A percentile compares a stretch with the other conserved stretches of the same genome.
Evolutionary conservation across 2,329 filamentous ascomycete species (phyloP).

Genomic region (Ceratocystis harringtonii): DNA sequence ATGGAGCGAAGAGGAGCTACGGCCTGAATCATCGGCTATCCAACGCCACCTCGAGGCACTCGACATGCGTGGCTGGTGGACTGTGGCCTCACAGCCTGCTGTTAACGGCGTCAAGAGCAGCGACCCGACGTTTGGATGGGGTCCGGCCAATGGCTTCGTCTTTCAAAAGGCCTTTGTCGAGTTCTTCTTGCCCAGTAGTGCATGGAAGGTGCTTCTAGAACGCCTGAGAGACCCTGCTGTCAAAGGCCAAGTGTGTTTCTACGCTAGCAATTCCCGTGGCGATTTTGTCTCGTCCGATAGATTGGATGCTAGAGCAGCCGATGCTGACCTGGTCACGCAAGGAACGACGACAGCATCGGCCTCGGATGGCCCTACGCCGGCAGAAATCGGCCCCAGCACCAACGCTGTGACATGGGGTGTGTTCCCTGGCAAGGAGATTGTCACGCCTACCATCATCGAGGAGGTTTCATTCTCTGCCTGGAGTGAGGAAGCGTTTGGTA

Average conservation of each 20-base stretch:
- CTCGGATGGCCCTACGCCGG: conserved; percentile 19
- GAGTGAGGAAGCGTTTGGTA: conserved; percentile 89
- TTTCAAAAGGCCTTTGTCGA: conserved; percentile 99
- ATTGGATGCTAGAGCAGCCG: conserved; percentile 10
- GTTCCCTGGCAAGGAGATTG: conserved; percentile 89
- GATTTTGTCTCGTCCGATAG: conserved; percentile 59
- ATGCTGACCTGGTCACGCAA: neutral
- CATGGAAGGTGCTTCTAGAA: conserved; percentile 54
- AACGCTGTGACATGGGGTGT: conserved; percentile 97
- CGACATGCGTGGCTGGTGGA: conserved; percentile 84
- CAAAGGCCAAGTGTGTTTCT: conserved; percentile 64
- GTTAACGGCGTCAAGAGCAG: conserved; percentile 71
- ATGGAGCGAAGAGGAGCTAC: conserved; percentile 83
- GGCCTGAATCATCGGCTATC: conserved; percentile 72
- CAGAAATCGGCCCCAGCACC: conserved; percentile 36
- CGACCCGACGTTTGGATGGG: conserved; percentile 80
- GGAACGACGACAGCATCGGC: neutral
- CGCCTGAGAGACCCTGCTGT: conserved; percentile 45
- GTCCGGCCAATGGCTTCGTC: conserved; percentile 78
- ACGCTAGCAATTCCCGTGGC: conserved; percentile 65
- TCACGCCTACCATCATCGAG: conserved; percentile 93
- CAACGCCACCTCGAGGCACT: conserved; percentile 57
- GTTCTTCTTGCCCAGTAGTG: conserved; percentile 65
- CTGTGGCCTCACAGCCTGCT: conserved; percentile 84
- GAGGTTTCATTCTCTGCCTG: conserved; percentile 87